phyloP scores from a whole-genome alignment of 805 yeast genomes.

The Yarrowia hollandica region DNA sequence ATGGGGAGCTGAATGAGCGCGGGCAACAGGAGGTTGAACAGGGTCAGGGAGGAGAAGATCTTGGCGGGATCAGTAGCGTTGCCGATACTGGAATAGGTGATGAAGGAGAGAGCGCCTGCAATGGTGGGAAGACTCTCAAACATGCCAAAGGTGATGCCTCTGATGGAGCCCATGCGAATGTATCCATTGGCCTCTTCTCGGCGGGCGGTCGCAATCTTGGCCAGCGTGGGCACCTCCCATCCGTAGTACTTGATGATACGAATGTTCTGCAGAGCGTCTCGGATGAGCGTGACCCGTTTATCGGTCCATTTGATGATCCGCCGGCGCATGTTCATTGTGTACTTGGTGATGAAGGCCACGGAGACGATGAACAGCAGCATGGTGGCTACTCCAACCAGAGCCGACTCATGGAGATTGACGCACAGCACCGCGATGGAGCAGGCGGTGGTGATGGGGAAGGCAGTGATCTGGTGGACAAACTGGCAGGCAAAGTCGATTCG shows the following conservation, averaged over 20 bases:
- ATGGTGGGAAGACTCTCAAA: constrained; percentile 66
- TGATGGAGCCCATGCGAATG: constrained; percentile 59
- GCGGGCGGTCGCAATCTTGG: constrained; percentile 53
- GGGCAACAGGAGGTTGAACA: constrained; percentile 68
- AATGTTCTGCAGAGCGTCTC: constrained; percentile 75
- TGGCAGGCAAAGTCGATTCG: constrained; percentile 69
- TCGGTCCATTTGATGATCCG: constrained; percentile 63
- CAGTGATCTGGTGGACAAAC: constrained; percentile 58
- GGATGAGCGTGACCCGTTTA: constrained; percentile 66
- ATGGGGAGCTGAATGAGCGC: constrained; percentile 60
- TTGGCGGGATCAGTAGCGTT: constrained; percentile 53
- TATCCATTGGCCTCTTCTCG: constrained; percentile 59
- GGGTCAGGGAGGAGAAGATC: constrained; percentile 67
- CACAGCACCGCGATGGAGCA: constrained; percentile 61
- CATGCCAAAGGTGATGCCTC: constrained; percentile 61
- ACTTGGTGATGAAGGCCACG: constrained; percentile 30
- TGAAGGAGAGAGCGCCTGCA: constrained; percentile 63
- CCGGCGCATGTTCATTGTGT: constrained; percentile 53
- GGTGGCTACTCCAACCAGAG: constrained; percentile 53
- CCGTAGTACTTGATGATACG: constrained; percentile 81
- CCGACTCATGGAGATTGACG: constrained; percentile 62
- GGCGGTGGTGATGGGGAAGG: constrained; percentile 67
- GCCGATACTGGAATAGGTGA: constrained; percentile 48
- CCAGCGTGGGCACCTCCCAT: constrained; percentile 76
- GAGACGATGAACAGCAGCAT: constrained; percentile 40